Conservation (phyloP, 768 basidiomycete genomes). For the Amanita molliuscula region DNA sequence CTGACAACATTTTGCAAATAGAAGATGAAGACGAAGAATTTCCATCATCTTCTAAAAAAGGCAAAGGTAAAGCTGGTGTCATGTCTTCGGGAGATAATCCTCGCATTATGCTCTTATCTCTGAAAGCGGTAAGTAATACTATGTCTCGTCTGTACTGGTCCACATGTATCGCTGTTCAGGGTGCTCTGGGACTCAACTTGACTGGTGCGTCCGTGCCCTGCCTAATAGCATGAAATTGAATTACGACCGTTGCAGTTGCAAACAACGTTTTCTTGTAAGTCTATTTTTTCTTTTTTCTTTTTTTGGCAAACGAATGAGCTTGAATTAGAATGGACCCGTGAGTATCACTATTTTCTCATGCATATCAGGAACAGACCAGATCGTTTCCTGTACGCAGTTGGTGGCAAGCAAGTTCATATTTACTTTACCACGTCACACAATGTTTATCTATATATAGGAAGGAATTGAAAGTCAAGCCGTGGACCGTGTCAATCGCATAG, state of each 20-base stretch:
- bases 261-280: slow-evolving; percentile 78
- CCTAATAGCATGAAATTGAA: not conserved
- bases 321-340: slow-evolving; percentile 69
- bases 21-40: slow-evolving; percentile 22
- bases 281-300: not conserved
- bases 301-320: not conserved
- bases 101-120: slow-evolving; percentile 75
- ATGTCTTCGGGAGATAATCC: slow-evolving; percentile 38
- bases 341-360: slow-evolving; percentile 18
- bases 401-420: slow-evolving; percentile 47
- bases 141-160: not conserved
- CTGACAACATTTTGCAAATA: slow-evolving; percentile 18
- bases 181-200: slow-evolving; percentile 79
- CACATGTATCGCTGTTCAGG: slow-evolving; percentile 22
- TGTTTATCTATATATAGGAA: slow-evolving; percentile 31
- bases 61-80: slow-evolving; percentile 23
- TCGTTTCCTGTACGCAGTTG: slow-evolving; percentile 33
- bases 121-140: slow-evolving; percentile 47
- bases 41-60: slow-evolving; percentile 15
- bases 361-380: slow-evolving; percentile 1
- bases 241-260: slow-evolving; percentile 34
- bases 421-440: not conserved
- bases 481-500: slow-evolving; percentile 75
- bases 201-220: slow-evolving; percentile 31
- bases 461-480: slow-evolving; percentile 82